Evolutionary conservation across 345 rosid genomes (phyloP), one percentile per base, ranked within the genome.

Genomic region (Aegle marmelos): DNA sequence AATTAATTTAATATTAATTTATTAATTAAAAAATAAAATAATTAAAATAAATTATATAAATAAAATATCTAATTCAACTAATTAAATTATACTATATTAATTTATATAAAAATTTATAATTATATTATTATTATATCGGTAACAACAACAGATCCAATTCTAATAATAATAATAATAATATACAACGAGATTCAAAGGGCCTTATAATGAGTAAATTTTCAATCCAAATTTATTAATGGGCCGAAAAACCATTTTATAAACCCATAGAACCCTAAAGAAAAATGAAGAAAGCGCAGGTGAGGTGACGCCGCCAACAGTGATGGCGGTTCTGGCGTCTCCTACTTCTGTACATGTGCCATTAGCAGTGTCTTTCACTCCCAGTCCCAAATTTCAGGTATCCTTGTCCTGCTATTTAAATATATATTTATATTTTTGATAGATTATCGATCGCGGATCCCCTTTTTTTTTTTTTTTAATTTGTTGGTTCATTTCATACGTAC

Each of bases 241-340:
- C 28, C n/a, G n/a, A 37, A 67, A 67, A 28, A 58, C 78, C 27
- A 24, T 48, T 59, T 33, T 66, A 61, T 5, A 64, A 36, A 10
- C 56, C 28, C 68, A 19, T 10, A 39, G 10, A 81, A 81, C 83
- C 84, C 85, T 81, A 76, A 73, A 69, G 36, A 21, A 31, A 30
- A 30, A 36, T 17, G 22, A 53, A 17, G 57, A 53, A 53, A 69
- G 39, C 13, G 31, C 69, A 17, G 45, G 73, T n/a, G 65, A 24
- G 33, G 73, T 28, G 69, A 16, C 53, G 19, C 54, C 31, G 22
- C 61, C 66, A 36, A 53, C 57, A 53, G 57, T 53, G 22, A 82
- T 84, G 87, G 83, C 84, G 76, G 74, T 77, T 68, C 69, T 73
- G 21, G 74, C 85, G 50, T 82, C 85, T 36, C 81, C 85, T 36